Evolutionary conservation across 139 green algal genomes (phyloP).

Genomic region (Asterochloris erici): DNA sequence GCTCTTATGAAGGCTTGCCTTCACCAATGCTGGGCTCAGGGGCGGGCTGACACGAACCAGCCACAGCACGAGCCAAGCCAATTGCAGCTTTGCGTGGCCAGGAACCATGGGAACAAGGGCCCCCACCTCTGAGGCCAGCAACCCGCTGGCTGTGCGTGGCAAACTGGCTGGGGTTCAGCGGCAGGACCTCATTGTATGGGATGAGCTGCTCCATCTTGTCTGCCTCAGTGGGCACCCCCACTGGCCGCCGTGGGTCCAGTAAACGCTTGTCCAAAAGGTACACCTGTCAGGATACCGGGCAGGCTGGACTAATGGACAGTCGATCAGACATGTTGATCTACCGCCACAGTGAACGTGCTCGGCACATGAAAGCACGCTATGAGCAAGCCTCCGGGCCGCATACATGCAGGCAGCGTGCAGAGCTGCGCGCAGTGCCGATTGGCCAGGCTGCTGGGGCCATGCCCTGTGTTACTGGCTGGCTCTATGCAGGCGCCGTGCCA

Average conservation of each 20-base stretch:
- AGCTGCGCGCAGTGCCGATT: neutral
- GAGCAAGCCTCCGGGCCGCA: neutral
- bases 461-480: no score
- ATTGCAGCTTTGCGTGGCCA: no score
- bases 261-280: constrained; percentile 85
- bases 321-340: neutral
- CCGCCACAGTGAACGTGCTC: neutral
- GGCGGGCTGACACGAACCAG: no score
- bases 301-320: neutral
- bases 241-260: constrained; percentile 82
- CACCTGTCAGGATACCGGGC: constrained; percentile 47
- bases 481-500: neutral
- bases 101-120: no score
- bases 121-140: constrained; percentile 24
- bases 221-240: constrained; percentile 43
- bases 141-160: constrained; percentile 54
- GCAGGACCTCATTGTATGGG: constrained; percentile 75
- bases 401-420: neutral
- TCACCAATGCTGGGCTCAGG: neutral
- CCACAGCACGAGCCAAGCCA: no score
- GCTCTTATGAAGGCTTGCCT: neutral
- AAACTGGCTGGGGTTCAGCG: constrained; percentile 43
- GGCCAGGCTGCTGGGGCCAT: neutral
- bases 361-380: neutral
- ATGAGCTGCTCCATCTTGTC: constrained; percentile 84